phyloP scores from a whole-genome alignment of 345 rosid genomes.

The Eucalyptus marginata region DNA sequence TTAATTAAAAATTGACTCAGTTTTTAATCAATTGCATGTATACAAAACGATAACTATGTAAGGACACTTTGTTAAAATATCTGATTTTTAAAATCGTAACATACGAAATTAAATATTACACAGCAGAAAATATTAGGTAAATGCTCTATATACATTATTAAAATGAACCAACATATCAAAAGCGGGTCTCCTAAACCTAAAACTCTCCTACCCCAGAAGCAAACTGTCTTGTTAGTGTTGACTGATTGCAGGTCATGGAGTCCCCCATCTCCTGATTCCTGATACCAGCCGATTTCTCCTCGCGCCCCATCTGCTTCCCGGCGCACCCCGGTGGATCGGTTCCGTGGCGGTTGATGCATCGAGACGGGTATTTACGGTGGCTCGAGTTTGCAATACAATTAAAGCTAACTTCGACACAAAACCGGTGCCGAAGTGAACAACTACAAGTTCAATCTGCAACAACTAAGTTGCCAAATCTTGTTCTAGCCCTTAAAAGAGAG shows the following conservation, averaged over 20 bases:
- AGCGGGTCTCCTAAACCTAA: neutral
- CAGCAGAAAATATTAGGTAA: neutral
- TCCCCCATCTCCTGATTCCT: neutral
- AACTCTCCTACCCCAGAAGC: neutral
- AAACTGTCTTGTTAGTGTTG: neutral
- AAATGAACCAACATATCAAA: neutral
- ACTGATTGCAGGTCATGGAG: neutral
- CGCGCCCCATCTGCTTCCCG: neutral
- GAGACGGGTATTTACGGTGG: neutral
- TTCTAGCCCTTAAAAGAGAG: neutral
- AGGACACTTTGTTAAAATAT: neutral
- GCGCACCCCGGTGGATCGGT: neutral
- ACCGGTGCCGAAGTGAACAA: neutral
- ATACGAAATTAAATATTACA: neutral
- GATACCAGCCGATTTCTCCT: neutral
- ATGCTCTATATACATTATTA: neutral
- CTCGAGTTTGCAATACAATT: neutral
- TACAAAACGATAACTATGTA: neutral
- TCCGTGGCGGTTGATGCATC: neutral
- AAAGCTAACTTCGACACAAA: neutral
- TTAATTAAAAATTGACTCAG: neutral
- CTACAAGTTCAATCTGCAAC: neutral
- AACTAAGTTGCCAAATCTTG: neutral
- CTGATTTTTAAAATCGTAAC: neutral
- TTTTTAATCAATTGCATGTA: neutral